Conservation (phyloP, 2,329 filamentous ascomycete species). For the Hypomyces rosellus region DNA sequence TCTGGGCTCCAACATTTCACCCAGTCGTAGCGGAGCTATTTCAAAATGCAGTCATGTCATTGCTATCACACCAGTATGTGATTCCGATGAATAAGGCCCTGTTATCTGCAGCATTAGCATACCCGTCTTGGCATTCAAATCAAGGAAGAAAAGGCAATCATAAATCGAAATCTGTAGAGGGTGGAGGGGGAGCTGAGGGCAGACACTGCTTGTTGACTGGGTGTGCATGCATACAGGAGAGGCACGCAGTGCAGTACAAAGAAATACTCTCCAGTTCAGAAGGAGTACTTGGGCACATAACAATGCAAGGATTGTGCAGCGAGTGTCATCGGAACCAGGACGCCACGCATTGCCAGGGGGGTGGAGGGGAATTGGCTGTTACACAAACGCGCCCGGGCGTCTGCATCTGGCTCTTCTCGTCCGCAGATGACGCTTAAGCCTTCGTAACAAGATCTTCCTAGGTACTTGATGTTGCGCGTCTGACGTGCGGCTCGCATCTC, state of each 20-base stretch:
- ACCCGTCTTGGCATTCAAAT: neutral
- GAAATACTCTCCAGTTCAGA: conserved; percentile 16
- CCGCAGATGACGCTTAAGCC: conserved; percentile 5
- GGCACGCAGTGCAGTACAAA: conserved; percentile 18
- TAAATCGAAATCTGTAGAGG: neutral
- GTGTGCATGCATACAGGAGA: conserved; percentile 13
- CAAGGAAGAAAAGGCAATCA: conserved; percentile 15
- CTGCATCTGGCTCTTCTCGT: conserved; percentile 10
- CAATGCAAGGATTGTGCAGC: conserved; percentile 14
- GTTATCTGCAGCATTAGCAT: neutral
- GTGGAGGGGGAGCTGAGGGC: neutral
- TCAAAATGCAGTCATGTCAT: too few relatives aligned
- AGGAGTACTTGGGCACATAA: conserved; percentile 14
- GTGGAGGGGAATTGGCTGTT: conserved; percentile 13
- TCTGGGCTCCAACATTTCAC: too few relatives aligned
- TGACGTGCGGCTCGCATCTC: neutral
- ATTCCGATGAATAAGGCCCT: neutral
- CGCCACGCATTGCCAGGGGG: conserved; percentile 17
- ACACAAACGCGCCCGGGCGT: conserved; percentile 14
- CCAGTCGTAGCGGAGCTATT: too few relatives aligned
- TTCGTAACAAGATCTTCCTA: conserved; percentile 2
- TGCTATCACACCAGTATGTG: neutral
- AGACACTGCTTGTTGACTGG: conserved; percentile 15
- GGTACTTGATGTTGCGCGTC: conserved; percentile 1
- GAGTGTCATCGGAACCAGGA: conserved; percentile 18